phyloP scores from a whole-genome alignment of 2,329 filamentous ascomycete genomes.

The Fusarium poae region DNA sequence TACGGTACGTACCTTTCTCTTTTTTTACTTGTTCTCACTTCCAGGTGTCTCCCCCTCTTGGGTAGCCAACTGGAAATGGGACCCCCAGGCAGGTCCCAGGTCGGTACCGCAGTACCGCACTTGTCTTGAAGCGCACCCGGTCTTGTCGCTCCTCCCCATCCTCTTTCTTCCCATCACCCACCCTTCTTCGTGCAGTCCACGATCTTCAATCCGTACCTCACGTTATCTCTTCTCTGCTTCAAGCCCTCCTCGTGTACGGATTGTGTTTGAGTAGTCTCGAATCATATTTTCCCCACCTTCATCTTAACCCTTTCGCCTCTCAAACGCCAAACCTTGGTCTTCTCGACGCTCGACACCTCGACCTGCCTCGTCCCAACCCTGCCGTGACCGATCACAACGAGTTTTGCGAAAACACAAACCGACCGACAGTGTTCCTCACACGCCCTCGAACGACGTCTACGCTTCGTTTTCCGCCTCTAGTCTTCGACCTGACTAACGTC shows the following conservation, averaged over 20 bases:
- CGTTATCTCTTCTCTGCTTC: slow-evolving; percentile 40
- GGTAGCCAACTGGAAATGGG: slow-evolving; percentile 46
- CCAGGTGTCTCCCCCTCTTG: slow-evolving; percentile 38
- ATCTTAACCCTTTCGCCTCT: slow-evolving; percentile 14
- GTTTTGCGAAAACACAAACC: slow-evolving; percentile 51
- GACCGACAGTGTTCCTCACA: slow-evolving; percentile 44
- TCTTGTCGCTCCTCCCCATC: slow-evolving; percentile 56
- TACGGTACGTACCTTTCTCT: slow-evolving; percentile 49
- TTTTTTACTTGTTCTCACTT: slow-evolving; percentile 25
- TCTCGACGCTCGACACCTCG: slow-evolving; percentile 46
- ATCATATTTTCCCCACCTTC: slow-evolving; percentile 30
- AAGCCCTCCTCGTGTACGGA: slow-evolving; percentile 37
- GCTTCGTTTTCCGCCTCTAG: slow-evolving; percentile 30
- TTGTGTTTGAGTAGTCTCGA: slow-evolving; percentile 49
- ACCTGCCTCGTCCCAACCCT: slow-evolving; percentile 46
- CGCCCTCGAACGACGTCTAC: slow-evolving; percentile 40
- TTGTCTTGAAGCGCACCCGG: slow-evolving; percentile 51
- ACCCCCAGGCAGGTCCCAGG: slow-evolving; percentile 47
- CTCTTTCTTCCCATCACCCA: slow-evolving; percentile 53
- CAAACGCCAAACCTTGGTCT: slow-evolving; percentile 34
- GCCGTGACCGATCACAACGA: slow-evolving; percentile 50
- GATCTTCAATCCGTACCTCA: slow-evolving; percentile 47
- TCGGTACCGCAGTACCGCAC: slow-evolving; percentile 49
- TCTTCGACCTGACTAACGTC: slow-evolving; percentile 17
- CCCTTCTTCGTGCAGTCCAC: slow-evolving; percentile 53